Evolutionary conservation across 2,329 filamentous ascomycete species (phyloP).

Genomic region (Alternaria gansuensis): DNA sequence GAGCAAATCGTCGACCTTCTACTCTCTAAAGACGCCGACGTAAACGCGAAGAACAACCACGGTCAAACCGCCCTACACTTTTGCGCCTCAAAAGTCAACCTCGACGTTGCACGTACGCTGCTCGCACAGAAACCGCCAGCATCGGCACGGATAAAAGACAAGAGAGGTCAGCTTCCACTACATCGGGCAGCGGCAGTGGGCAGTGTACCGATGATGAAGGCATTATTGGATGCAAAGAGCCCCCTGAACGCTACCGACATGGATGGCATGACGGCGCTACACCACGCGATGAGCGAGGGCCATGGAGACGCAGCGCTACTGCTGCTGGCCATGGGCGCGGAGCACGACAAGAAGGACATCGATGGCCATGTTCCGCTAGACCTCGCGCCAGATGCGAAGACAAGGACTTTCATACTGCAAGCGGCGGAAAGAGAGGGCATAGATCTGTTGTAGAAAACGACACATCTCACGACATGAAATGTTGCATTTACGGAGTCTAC

Average conservation of each 20-base stretch:
- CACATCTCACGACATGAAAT: background rate
- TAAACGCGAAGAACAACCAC: constrained; percentile 75
- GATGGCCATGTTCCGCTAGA: constrained; percentile 79
- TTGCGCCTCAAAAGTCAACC: constrained; percentile 85
- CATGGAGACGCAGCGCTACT: constrained; percentile 82
- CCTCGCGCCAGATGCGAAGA: constrained; percentile 85
- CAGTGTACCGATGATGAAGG: constrained; percentile 82
- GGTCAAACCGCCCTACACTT: constrained; percentile 90
- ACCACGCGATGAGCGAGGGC: constrained; percentile 82
- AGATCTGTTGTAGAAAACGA: constrained; percentile 58
- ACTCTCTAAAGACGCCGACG: constrained; percentile 73
- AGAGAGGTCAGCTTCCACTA: constrained; percentile 85
- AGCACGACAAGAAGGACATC: constrained; percentile 76
- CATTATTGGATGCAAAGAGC: constrained; percentile 80
- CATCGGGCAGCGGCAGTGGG: constrained; percentile 93
- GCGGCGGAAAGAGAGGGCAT: constrained; percentile 87
- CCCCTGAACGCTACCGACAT: constrained; percentile 84
- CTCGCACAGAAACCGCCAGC: constrained; percentile 71
- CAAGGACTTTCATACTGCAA: constrained; percentile 78
- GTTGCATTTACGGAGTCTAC: constrained; percentile 21
- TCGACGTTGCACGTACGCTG: constrained; percentile 82
- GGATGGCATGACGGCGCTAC: constrained; percentile 85
- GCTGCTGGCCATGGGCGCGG: constrained; percentile 84
- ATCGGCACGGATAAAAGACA: constrained; percentile 81
- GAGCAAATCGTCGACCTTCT: constrained; percentile 74